Base-by-base conservation (phyloP, 2,329 filamentous ascomycete genomes). In the Corinectria fuckeliana region DNA sequence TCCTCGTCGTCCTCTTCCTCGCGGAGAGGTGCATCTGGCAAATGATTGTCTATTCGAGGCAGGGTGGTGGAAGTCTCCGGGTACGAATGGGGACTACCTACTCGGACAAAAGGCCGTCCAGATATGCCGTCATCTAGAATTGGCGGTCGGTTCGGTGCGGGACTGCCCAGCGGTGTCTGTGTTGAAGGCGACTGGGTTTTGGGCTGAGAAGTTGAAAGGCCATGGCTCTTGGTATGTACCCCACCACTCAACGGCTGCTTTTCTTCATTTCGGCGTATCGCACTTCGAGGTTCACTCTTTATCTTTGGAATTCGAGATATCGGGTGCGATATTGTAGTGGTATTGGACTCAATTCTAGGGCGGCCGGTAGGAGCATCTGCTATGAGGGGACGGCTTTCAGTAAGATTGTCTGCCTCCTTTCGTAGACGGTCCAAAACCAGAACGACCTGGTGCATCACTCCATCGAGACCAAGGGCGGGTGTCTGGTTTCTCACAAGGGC, bases 21-120 rank as follows among this genome's bases (percentile, higher is more conserved):
- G n/a, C 23, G 28, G 18, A 25, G 60, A 38, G 38, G 20, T 9
- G 16, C 38, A 20, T 64, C 62, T 11, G 56, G 57, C 13, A 54
- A 30, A 23, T 48, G 45, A 18, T 50, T 47, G 2, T 52, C 53
- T 11, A 50, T 18, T 41, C 57, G 56, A 14, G 51, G 14, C 5
- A 61, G 13, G 2, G 55, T 51, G 13, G 57, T 50, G 32, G 62
- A 66, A 2, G 60, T 45, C 26, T 69, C 61, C 5, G 58, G 65
- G 5, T 70, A 61, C 26, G 71, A 65, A 16, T 75, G 74, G 2
- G 74, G 70, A 13, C 72, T 76, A 28, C 72, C 74, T 14, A 84
- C 81, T 21, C 82, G 77, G 11, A 83, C 72, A 64, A 86, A 86
- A 0, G 84, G 84, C 60, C 74, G 83, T 20, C 84, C 82, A 6